A percentile compares a stretch with the other conserved stretches of the same genome.
Evolutionary conservation across 805 yeast genomes (phyloP).

Genomic region (Yamadazyma scolyti): DNA sequence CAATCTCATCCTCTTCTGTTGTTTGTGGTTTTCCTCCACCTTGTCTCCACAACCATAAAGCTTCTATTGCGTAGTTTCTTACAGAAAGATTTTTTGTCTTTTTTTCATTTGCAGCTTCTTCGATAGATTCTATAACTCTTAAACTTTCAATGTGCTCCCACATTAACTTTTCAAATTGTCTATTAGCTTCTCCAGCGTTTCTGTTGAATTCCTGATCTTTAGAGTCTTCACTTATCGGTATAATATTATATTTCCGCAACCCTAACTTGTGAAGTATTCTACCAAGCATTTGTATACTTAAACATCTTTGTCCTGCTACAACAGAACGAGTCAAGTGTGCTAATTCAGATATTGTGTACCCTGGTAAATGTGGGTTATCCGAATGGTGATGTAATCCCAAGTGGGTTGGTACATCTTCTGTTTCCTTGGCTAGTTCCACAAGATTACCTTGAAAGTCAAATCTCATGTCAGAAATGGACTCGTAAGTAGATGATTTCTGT

Average conservation of each 20-base stretch:
- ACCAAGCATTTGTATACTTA: constrained; percentile 85
- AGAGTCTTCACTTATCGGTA: constrained; percentile 38
- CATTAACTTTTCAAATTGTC: constrained; percentile 49
- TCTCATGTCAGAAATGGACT: constrained; percentile 65
- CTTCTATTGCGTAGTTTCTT: constrained; percentile 80
- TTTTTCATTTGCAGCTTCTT: constrained; percentile 65
- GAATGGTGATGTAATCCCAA: constrained; percentile 90
- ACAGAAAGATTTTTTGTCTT: constrained; percentile 67
- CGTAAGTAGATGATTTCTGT: constrained; percentile 40
- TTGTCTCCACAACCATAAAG: constrained; percentile 82
- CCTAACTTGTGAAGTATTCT: constrained; percentile 81
- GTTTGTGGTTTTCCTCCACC: constrained; percentile 37
- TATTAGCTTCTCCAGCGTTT: constrained; percentile 17
- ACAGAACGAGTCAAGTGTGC: constrained; percentile 76
- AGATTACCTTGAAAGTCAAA: constrained; percentile 87
- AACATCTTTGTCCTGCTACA: constrained; percentile 78
- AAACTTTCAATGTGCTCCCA: constrained; percentile 70
- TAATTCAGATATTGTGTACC: constrained; percentile 83
- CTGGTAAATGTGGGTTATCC: constrained; percentile 83
- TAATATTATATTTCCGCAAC: constrained; percentile 50
- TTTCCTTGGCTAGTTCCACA: constrained; percentile 43
- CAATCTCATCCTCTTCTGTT: constrained; percentile 24
- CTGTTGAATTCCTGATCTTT: constrained; percentile 34
- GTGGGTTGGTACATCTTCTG: constrained; percentile 41
- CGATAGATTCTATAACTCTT: constrained; percentile 60